phyloP scores from a whole-genome alignment of 2,329 filamentous ascomycete species.

The Epichloe brachyelytri region DNA sequence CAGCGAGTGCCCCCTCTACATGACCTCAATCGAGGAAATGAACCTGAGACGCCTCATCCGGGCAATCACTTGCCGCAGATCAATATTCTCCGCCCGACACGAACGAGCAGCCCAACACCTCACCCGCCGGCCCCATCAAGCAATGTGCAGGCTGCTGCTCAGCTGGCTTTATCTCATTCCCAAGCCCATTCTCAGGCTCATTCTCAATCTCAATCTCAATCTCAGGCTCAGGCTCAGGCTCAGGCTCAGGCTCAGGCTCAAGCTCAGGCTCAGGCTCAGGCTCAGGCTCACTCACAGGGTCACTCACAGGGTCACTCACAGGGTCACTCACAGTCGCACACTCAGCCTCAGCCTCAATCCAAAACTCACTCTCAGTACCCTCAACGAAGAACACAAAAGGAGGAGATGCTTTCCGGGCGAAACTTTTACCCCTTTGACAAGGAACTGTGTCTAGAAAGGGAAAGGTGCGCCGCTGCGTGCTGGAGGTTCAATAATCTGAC shows the following conservation, averaged over 20 bases:
- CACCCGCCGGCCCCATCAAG: constrained; percentile 21
- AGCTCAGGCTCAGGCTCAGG: neutral
- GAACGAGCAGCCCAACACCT: constrained; percentile 34
- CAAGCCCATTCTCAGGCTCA: constrained; percentile 34
- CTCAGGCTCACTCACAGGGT: constrained; percentile 8
- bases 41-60: constrained; percentile 42
- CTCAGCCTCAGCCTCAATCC: neutral
- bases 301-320: constrained; percentile 16
- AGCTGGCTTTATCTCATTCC: constrained; percentile 43
- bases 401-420: constrained; percentile 75
- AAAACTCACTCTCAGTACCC: constrained; percentile 32
- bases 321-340: constrained; percentile 16
- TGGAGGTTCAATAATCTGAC: constrained; percentile 74
- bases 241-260: constrained; percentile 34
- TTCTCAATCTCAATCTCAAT: constrained; percentile 38
- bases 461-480: constrained; percentile 67
- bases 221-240: constrained; percentile 31
- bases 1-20: constrained; percentile 48
- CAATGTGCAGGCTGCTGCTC: constrained; percentile 43
- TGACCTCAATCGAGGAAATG: constrained; percentile 38
- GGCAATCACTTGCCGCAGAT: constrained; percentile 41
- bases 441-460: constrained; percentile 70
- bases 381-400: constrained; percentile 54
- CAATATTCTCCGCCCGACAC: constrained; percentile 38
- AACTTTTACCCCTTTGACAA: constrained; percentile 70